Evolutionary conservation across 2,329 filamentous ascomycete species (phyloP), one percentile per base, ranked within the genome.

Genomic region (Arthrobotrys sinensis): DNA sequence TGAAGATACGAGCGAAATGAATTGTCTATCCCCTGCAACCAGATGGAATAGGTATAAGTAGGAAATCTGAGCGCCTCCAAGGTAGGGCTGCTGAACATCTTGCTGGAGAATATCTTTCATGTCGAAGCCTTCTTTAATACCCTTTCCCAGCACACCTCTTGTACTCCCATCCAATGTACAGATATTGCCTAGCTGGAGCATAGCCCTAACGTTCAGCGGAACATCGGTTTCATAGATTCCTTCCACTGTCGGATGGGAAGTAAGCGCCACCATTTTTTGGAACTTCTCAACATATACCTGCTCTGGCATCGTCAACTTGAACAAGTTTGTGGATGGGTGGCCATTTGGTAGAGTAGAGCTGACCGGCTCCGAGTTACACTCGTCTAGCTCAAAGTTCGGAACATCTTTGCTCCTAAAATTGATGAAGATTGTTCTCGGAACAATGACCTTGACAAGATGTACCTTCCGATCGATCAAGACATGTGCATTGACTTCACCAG

Each of bases 171-270:
- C 96, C 80, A 99, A 97, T 1, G 93, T 96, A 83, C 96, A 99
- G 34, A 92, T 87, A 82, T 93, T 97, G 48, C 96, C 96, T 0
- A 99, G 87, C 81, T 96, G 92, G 8, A 99, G 88, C 36, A 99
- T 89, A 3, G 95, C 96, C 46, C 95, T 90, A 57, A 97, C 89
- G 80, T 93, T 93, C 4, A 98, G 87, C 0, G 96, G 94, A 0
- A 99, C 88, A 80, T 97, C 92, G 82, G 92, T 95, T 85, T 99
- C 96, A 82, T 99, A 99, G 12, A 99, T 94, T 34, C 96, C 96
- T 84, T 99, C 96, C 1, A 99, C 93, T 83, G 94, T 97, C 0
- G 94, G 90, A 83, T 99, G 94, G 80, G 95, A 94, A 86, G 97
- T 95, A 0, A 98, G 86, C 32, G 91, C 85, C 1, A 91, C 90